A percentile compares a stretch with the other conserved stretches of the same genome.
These are phyloP conservation scores for Alternaria sp. DNA, from an alignment of 2,329 filamentous ascomycete genomes.

Conservation along the genomic window DNA sequence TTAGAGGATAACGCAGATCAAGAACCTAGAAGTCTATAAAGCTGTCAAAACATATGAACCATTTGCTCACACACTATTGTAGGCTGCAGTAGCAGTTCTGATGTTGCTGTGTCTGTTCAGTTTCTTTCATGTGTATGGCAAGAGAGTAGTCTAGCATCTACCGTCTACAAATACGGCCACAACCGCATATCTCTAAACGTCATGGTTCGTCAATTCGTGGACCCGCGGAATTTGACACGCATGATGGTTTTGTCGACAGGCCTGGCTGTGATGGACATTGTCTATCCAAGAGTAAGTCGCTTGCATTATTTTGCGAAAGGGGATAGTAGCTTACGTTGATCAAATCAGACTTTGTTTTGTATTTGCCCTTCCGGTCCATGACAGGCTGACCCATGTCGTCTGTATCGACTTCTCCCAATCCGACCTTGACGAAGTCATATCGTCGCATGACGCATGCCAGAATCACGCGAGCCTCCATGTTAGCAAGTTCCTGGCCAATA, in stretches of 20 bases:
- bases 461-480: constrained; percentile 62
- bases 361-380: constrained; percentile 40
- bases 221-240: constrained; percentile 27
- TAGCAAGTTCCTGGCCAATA: constrained; percentile 66
- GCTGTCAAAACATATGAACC: neutral
- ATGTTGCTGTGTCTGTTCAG: neutral
- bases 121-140: neutral
- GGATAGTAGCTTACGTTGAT: constrained; percentile 40
- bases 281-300: constrained; percentile 28
- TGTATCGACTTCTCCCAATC: constrained; percentile 37
- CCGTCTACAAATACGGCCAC: neutral
- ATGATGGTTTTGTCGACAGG: constrained; percentile 44
- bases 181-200: neutral
- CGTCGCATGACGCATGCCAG: constrained; percentile 52
- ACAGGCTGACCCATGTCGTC: constrained; percentile 36
- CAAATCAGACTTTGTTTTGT: constrained; percentile 41
- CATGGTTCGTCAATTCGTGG: neutral
- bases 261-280: constrained; percentile 41
- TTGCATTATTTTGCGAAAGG: neutral
- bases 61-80: neutral
- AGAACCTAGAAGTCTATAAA: neutral
- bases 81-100: neutral
- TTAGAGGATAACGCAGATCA: neutral
- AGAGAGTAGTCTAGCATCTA: neutral
- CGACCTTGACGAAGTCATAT: constrained; percentile 48